Conservation (phyloP, 306 rosid genomes). For the Vachellia collinsii region DNA sequence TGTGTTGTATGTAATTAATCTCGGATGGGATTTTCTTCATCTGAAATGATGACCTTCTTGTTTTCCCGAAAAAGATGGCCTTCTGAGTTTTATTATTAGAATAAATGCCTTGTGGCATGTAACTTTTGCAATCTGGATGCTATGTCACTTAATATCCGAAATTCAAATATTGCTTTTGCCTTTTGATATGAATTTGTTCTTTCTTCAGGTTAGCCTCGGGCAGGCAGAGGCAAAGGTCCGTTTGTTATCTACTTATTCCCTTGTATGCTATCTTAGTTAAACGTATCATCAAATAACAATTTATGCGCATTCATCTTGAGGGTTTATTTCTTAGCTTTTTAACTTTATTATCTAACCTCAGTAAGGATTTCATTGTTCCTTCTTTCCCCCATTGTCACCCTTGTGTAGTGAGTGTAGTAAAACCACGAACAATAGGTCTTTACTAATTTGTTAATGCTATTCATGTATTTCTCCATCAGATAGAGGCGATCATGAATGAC, state of each 20-base stretch:
- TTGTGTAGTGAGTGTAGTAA: constrained; percentile 3
- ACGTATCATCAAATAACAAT: not conserved
- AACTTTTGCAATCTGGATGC: constrained; percentile 22
- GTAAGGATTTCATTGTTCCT: constrained; percentile 3
- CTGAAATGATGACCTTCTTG: constrained; percentile 33
- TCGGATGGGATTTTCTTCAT: constrained; percentile 38
- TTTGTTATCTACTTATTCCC: constrained; percentile 32
- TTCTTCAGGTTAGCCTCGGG: constrained; percentile 88
- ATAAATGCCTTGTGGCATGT: constrained; percentile 29
- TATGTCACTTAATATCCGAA: constrained; percentile 7
- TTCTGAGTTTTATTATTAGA: constrained; percentile 20
- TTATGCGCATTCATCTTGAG: not conserved
- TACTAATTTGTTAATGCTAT: constrained; percentile 13
- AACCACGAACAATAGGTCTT: constrained; percentile 15
- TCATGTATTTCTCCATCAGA: constrained; percentile 57
- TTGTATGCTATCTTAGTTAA: constrained; percentile 19
- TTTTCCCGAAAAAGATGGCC: not conserved
- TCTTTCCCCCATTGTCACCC: not conserved
- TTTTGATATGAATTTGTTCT: constrained; percentile 39
- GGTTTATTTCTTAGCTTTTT: not conserved
- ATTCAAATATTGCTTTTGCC: constrained; percentile 24
- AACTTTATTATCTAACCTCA: constrained; percentile 6
- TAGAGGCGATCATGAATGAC: constrained; percentile 94
- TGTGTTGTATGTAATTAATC: constrained; percentile 72
- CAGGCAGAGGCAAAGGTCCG: constrained; percentile 95